Conservation (phyloP, 2,329 filamentous ascomycete genomes). For the Colletotrichum salicis region DNA sequence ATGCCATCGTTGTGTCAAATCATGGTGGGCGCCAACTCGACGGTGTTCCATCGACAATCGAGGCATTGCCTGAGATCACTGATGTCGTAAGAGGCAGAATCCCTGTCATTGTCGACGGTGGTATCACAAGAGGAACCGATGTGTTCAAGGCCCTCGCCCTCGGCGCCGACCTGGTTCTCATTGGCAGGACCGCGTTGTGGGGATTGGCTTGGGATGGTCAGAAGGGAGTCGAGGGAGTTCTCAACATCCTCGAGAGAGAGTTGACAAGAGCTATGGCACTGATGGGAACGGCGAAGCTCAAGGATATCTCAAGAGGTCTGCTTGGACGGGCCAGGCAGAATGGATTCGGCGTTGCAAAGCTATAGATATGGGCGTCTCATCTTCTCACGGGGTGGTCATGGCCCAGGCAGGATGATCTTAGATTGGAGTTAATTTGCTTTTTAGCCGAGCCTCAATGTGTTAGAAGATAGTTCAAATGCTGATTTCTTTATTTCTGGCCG, state of each 20-base stretch:
- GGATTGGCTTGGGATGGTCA: constrained; percentile 33
- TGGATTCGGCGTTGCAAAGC: constrained; percentile 28
- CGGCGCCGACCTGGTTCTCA: constrained; percentile 27
- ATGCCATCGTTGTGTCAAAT: constrained; percentile 39
- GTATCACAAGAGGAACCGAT: constrained; percentile 30
- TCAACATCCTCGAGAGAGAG: constrained; percentile 30
- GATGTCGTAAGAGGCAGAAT: constrained; percentile 34
- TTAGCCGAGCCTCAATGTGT: too few species aligned
- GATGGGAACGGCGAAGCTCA: constrained; percentile 26
- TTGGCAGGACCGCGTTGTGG: constrained; percentile 32
- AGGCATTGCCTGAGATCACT: constrained; percentile 34
- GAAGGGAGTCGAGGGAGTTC: constrained; percentile 33
- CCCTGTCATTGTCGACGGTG: constrained; percentile 38
- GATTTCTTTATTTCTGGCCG: too few species aligned
- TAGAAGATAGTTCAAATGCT: too few species aligned
- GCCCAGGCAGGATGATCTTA: neutral
- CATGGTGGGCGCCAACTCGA: constrained; percentile 39
- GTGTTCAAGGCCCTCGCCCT: constrained; percentile 34
- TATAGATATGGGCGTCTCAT: neutral
- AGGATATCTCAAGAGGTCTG: constrained; percentile 23
- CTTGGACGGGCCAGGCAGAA: constrained; percentile 22
- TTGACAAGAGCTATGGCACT: constrained; percentile 28
- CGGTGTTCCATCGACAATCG: constrained; percentile 35
- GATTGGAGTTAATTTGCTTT: neutral
- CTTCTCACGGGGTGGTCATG: neutral